Evolutionary conservation across 1,139 yeast genomes (phyloP).

Genomic region (Sugiyamaella paludigena): DNA sequence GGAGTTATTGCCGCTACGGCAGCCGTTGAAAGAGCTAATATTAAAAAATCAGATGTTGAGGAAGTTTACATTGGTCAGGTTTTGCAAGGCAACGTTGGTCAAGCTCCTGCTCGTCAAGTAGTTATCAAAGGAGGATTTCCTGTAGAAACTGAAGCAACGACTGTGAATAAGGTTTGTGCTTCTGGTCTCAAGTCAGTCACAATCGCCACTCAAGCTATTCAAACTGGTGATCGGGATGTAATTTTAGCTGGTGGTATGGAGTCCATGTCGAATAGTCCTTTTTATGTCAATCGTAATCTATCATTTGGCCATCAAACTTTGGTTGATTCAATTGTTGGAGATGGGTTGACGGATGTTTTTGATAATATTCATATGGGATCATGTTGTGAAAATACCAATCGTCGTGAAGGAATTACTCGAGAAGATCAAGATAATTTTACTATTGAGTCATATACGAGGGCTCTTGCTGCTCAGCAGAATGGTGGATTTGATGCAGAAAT

Average conservation of each 20-base stretch:
- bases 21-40: constrained; percentile 54
- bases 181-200: constrained; percentile 58
- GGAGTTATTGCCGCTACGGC: constrained; percentile 57
- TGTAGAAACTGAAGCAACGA: constrained; percentile 52
- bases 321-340: constrained; percentile 55
- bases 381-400: constrained; percentile 62
- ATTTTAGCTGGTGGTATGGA: constrained; percentile 65
- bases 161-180: constrained; percentile 62
- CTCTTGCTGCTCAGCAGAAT: constrained; percentile 45
- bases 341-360: constrained; percentile 58
- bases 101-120: constrained; percentile 65
- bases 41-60: constrained; percentile 50
- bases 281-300: constrained; percentile 42
- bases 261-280: constrained; percentile 61
- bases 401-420: constrained; percentile 50
- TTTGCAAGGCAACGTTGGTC: constrained; percentile 58
- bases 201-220: constrained; percentile 54
- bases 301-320: constrained; percentile 51
- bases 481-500: constrained; percentile 54
- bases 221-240: constrained; percentile 53
- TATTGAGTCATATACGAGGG: constrained; percentile 50
- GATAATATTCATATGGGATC: constrained; percentile 58
- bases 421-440: constrained; percentile 59
- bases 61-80: constrained; percentile 59
- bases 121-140: constrained; percentile 59